Evolutionary conservation across 108 stramenopile genomes (phyloP).

Genomic region (Discostella pseudostelligera): DNA sequence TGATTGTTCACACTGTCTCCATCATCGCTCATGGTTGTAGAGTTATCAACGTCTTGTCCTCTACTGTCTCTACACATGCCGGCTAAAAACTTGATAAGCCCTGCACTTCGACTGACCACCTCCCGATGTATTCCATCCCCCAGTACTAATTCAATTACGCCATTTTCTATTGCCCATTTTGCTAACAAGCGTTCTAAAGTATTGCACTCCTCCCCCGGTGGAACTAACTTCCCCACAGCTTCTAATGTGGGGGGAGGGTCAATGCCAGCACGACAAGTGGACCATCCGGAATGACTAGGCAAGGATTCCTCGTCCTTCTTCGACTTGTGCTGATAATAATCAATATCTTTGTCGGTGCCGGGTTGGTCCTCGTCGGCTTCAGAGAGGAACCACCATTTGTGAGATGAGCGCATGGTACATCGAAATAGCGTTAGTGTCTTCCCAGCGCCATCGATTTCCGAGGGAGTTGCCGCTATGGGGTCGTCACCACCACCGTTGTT

Average conservation of each 20-base stretch:
- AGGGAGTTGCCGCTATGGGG: conserved; percentile 19
- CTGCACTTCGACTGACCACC: conserved; percentile 71
- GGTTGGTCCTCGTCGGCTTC: conserved; percentile 94
- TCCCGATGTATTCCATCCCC: conserved; percentile 80
- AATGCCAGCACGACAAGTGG: conserved; percentile 68
- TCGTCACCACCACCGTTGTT: not conserved
- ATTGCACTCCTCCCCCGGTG: conserved; percentile 68
- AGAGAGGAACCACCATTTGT: conserved; percentile 98
- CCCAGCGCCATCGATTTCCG: conserved; percentile 48
- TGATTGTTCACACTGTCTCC: conserved; percentile 39
- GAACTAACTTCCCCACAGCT: conserved; percentile 69
- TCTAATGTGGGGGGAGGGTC: conserved; percentile 81
- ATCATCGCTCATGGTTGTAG: not conserved
- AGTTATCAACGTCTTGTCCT: conserved; percentile 10
- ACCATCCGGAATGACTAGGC: conserved; percentile 80
- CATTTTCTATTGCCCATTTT: conserved; percentile 85
- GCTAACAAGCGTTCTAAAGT: conserved; percentile 79
- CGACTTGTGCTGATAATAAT: conserved; percentile 97
- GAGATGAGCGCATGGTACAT: conserved; percentile 93
- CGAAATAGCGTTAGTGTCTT: conserved; percentile 89
- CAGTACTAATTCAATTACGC: conserved; percentile 78
- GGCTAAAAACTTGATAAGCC: conserved; percentile 82
- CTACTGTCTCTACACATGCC: conserved; percentile 68
- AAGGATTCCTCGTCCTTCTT: conserved; percentile 72
- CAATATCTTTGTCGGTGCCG: conserved; percentile 96